A percentile compares a stretch with the other conserved stretches of the same genome.
Evolutionary conservation across 352 stramenopile genomes (phyloP).

Genomic region (Poterioochromonas sp.): DNA sequence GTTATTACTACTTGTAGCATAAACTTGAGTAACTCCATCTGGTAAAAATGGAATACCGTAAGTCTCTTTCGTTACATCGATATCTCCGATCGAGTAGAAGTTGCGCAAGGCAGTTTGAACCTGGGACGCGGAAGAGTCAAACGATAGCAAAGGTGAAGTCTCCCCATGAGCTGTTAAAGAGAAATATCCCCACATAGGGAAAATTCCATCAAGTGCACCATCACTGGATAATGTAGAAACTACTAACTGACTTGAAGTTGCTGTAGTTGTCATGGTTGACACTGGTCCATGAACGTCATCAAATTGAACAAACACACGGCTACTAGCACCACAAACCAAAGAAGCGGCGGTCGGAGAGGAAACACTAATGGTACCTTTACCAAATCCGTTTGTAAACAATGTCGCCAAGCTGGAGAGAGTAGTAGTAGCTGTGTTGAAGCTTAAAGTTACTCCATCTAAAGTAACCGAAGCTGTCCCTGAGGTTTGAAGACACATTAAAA

Average conservation of each 20-base stretch:
- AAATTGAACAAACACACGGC: conserved; percentile 68
- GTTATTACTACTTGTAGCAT: conserved; percentile 28
- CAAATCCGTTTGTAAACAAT: conserved; percentile 35
- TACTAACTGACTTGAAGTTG: conserved; percentile 32
- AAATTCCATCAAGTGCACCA: conserved; percentile 60
- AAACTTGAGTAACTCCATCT: conserved; percentile 43
- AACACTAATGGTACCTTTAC: not conserved
- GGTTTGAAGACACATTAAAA: conserved; percentile 47
- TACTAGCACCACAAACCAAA: conserved; percentile 35
- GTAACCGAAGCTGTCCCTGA: conserved; percentile 15
- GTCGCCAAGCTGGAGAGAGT: conserved; percentile 41
- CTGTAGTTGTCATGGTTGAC: conserved; percentile 6
- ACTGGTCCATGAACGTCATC: conserved; percentile 19
- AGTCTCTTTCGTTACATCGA: conserved; percentile 61
- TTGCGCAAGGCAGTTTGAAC: conserved; percentile 62
- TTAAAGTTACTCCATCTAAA: conserved; percentile 48
- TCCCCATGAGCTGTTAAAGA: conserved; percentile 51
- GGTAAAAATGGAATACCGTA: conserved; percentile 39
- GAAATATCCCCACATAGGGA: conserved; percentile 73
- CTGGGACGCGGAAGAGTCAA: conserved; percentile 53
- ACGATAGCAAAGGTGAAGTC: conserved; percentile 54
- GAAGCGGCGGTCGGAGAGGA: not conserved
- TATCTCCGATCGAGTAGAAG: conserved; percentile 61
- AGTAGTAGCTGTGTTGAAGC: conserved; percentile 49
- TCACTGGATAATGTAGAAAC: conserved; percentile 46